phyloP scores from a whole-genome alignment of 305 asterid genomes.

The Fraxinus nigra region DNA sequence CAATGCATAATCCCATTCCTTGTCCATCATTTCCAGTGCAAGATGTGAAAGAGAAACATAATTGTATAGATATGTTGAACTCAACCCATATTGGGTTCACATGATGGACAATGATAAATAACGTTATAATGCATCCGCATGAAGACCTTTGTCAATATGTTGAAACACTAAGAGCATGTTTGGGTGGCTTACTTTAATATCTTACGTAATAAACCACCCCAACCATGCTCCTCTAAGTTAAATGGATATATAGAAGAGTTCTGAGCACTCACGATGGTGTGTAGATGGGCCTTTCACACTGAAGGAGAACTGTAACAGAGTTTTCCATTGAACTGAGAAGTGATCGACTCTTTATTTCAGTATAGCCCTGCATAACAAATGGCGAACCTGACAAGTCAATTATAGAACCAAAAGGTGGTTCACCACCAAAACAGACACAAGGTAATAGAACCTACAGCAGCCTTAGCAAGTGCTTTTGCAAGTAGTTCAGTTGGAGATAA shows the following conservation, averaged over 20 bases:
- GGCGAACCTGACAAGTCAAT: slow-evolving; percentile 12
- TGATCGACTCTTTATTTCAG: slow-evolving; percentile 82
- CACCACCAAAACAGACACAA: neutral
- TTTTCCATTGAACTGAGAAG: slow-evolving; percentile 86
- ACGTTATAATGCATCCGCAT: neutral
- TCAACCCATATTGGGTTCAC: neutral
- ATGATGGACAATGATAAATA: neutral
- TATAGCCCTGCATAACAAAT: slow-evolving; percentile 60
- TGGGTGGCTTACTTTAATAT: neutral
- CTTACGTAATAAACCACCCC: neutral
- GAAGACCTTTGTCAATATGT: neutral
- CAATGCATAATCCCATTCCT: neutral
- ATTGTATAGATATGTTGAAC: neutral
- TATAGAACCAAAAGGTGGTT: neutral
- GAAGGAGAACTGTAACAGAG: slow-evolving; percentile 69
- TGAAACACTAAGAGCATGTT: neutral
- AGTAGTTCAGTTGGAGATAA: slow-evolving; percentile 74
- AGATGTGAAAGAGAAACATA: neutral
- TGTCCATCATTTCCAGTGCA: neutral
- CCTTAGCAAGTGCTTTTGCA: slow-evolving; percentile 93
- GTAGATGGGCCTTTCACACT: slow-evolving; percentile 68
- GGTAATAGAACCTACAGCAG: slow-evolving; percentile 61
- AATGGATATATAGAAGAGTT: neutral
- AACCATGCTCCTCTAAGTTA: neutral
- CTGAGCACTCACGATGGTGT: slow-evolving; percentile 70